Evolutionary conservation across 345 rosid genomes (phyloP), one percentile per base, ranked within the genome.

Genomic region (Syzygium oleosum): DNA sequence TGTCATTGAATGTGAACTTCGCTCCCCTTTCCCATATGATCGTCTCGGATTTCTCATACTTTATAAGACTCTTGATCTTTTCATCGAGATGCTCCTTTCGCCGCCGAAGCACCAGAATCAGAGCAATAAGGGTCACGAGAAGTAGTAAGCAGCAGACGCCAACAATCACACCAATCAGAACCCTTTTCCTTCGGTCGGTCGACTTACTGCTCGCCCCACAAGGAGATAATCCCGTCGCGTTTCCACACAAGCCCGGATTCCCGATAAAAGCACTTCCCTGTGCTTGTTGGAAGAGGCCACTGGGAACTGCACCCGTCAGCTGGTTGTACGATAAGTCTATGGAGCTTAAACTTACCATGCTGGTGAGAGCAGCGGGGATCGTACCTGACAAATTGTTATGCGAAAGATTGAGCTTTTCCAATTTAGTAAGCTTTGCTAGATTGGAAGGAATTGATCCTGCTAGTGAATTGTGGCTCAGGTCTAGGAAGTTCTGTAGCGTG

Each of bases 391-490:
- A 92, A 56, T 89, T 79, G 88, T 95, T 95, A 87, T 86, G 93
- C 2, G 96, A 95, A 84, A 95, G 87, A 84, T 94, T 92, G 79
- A 94, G 93, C 86, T 49, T 88, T 91, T 93, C 95, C 90, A 94
- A 79, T 0, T 12, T 49, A 22, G 51, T 68, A 68, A 95, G 94
- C 90, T 88, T 91, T 63, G 88, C 90, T 25, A 95, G 86, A 41
- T 88, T 90, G 63, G 55, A 87, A 38, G 96, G 96, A 84, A 94
- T 94, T 51, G 85, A 43, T 79, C 95, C 96, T 6, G 94, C 93
- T 85, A 95, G 91, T 27, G 90, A 92, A 91, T 95, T 95, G 92
- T 95, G 91, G 89, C 98, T 94, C 54, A 95, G 95, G 85, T 94
- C 97, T 86, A 95, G 85, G 52, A 89, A 27, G 88, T 78, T 88